Conservation (phyloP, 805 yeast species). For the Lipomyces starkeyi region DNA sequence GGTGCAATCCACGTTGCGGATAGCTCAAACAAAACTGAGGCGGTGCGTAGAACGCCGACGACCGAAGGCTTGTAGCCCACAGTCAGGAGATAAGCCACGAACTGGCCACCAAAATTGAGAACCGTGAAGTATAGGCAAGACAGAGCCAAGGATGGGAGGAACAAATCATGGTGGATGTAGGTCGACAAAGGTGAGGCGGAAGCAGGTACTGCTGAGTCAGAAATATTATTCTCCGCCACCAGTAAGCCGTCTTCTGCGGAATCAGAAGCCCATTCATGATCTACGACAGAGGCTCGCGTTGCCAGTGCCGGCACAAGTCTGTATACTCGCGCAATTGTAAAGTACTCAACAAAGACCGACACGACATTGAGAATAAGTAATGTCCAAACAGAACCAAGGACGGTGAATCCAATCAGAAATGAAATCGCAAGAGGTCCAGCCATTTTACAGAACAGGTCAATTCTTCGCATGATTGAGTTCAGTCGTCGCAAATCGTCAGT, state of each 20-base stretch:
- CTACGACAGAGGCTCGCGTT: slow-evolving; percentile 3
- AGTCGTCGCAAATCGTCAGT: slow-evolving; percentile 41
- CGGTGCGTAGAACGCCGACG: slow-evolving; percentile 47
- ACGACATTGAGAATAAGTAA: slow-evolving; percentile 44
- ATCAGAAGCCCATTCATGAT: slow-evolving; percentile 12
- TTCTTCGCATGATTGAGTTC: slow-evolving; percentile 49
- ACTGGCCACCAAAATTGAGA: slow-evolving; percentile 49
- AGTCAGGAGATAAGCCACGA: slow-evolving; percentile 48
- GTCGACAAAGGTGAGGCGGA: slow-evolving; percentile 25
- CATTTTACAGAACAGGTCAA: slow-evolving; percentile 50
- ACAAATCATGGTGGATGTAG: slow-evolving; percentile 43
- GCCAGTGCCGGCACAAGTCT: slow-evolving; percentile 44
- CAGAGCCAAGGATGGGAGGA: slow-evolving; percentile 46
- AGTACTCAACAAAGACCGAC: slow-evolving; percentile 47
- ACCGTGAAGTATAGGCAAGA: slow-evolving; percentile 49
- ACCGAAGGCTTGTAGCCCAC: slow-evolving; percentile 44
- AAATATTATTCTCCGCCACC: slow-evolving; percentile 5
- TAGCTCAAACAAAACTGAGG: slow-evolving; percentile 47
- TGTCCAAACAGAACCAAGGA: slow-evolving; percentile 42
- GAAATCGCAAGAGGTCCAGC: slow-evolving; percentile 50
- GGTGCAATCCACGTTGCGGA: slow-evolving; percentile 48
- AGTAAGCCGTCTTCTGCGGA: slow-evolving; percentile 3
- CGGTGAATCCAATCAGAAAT: slow-evolving; percentile 42
- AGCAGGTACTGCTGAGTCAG: neutral
- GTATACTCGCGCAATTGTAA: slow-evolving; percentile 47